A percentile compares a stretch with the other conserved stretches of the same genome.
phyloP scores from a whole-genome alignment of 169 alveolate genomes.

The Eimeria zaria region DNA sequence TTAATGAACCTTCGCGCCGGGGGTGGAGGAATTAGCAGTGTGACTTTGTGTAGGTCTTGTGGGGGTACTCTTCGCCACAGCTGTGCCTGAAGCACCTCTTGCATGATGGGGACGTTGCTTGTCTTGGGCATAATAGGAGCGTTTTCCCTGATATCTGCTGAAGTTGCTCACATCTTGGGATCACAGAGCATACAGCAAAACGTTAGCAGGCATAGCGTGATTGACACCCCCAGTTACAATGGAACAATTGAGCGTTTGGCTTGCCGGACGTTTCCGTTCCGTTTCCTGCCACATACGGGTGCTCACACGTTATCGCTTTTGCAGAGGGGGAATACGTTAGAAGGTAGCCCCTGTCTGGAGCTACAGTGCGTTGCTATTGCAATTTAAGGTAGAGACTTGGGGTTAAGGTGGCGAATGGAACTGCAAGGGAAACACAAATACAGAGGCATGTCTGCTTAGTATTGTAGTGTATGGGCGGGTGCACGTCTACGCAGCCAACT shows the following conservation, averaged over 20 bases:
- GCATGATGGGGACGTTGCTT: neutral
- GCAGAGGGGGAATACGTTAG: neutral
- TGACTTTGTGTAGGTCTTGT: neutral
- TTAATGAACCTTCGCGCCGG: neutral
- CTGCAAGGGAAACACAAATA: neutral
- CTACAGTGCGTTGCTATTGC: neutral
- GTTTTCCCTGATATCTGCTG: neutral
- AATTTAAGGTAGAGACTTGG: neutral
- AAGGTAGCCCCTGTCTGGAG: neutral
- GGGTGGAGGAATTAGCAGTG: neutral
- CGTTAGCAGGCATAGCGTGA: neutral
- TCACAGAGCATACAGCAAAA: neutral
- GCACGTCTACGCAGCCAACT: neutral
- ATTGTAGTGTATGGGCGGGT: neutral
- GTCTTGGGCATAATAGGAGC: neutral
- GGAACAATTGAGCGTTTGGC: neutral
- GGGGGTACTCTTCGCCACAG: neutral
- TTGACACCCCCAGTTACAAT: neutral
- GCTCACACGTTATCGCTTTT: neutral
- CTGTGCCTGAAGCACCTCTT: neutral
- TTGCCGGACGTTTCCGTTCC: neutral
- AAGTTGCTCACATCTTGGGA: neutral
- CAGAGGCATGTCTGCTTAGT: neutral
- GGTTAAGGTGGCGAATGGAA: neutral
- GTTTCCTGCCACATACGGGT: neutral